Conservation (phyloP, 257 asterid genomes). For the Paraleonurus japonicus region DNA sequence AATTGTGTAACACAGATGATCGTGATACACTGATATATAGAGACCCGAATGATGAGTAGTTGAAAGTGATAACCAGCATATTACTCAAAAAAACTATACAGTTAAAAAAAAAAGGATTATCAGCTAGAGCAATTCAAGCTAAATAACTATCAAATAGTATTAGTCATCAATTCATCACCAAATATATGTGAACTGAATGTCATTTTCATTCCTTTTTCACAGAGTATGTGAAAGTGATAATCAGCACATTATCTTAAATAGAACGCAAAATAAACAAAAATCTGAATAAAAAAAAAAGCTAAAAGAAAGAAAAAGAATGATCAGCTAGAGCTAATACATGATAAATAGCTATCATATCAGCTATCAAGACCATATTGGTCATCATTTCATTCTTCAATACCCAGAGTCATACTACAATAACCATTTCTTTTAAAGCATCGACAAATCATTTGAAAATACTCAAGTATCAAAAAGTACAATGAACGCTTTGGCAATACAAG, state of each 20-base stretch:
- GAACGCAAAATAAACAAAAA: too few relatives aligned
- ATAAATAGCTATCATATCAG: constrained; percentile 46
- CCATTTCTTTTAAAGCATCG: background rate
- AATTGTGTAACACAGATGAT: too few relatives aligned
- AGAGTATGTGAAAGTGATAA: too few relatives aligned
- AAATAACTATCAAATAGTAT: constrained; percentile 42
- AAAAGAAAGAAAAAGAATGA: constrained; percentile 25
- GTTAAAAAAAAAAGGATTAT: too few relatives aligned
- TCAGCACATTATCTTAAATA: background rate
- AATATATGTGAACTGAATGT: background rate
- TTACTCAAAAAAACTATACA: too few relatives aligned
- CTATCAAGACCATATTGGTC: constrained; percentile 38
- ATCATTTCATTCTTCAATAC: constrained; percentile 23
- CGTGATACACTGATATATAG: too few relatives aligned
- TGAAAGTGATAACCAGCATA: too few relatives aligned
- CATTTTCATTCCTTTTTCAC: too few relatives aligned
- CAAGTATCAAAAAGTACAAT: background rate
- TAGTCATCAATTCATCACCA: constrained; percentile 30
- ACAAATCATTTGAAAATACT: background rate
- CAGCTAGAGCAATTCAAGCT: constrained; percentile 72
- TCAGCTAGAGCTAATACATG: constrained; percentile 81
- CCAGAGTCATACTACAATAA: background rate
- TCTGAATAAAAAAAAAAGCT: too few relatives aligned
- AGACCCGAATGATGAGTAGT: too few relatives aligned
- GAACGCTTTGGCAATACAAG: background rate